These are phyloP conservation scores for Cyclocybe aegerita DNA, from an alignment of 768 basidiomycete species.

Conservation along the genomic window DNA sequence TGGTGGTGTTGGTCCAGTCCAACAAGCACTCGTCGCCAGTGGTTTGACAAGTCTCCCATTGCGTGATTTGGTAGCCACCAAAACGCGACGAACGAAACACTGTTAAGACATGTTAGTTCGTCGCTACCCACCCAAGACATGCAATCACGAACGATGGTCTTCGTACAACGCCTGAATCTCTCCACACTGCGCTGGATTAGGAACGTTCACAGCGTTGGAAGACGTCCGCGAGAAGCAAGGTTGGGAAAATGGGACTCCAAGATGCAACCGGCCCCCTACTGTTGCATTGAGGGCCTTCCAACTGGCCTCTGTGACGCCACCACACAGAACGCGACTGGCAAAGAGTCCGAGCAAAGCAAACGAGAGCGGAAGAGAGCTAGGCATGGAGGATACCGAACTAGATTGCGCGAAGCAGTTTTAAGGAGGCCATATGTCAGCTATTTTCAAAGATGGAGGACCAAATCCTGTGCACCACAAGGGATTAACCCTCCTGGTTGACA, in stretches of 20 bases:
- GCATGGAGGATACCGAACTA: too few species aligned
- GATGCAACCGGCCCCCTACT: conserved; percentile 10
- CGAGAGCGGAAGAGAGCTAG: too few species aligned
- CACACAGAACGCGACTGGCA: too few species aligned
- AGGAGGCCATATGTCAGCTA: too few species aligned
- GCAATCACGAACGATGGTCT: conserved; percentile 12
- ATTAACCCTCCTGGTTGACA: too few species aligned
- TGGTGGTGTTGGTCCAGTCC: conserved; percentile 22
- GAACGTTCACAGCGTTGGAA: neutral
- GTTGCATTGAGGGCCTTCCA: conserved; percentile 11
- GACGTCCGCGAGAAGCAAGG: conserved; percentile 12
- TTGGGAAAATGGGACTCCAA: conserved; percentile 13
- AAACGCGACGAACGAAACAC: conserved; percentile 11
- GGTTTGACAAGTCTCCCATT: conserved; percentile 43
- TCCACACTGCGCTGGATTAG: conserved; percentile 2
- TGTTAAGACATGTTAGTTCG: neutral
- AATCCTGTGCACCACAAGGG: too few species aligned
- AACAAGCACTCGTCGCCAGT: conserved; percentile 32
- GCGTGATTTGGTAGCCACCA: conserved; percentile 14
- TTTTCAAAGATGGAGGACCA: too few species aligned
- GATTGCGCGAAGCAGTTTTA: too few species aligned
- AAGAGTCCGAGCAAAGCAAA: too few species aligned
- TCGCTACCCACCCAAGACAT: neutral
- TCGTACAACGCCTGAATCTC: conserved; percentile 14
- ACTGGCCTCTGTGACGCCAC: neutral